Base-by-base conservation (phyloP, 768 basidiomycete genomes). In the Psilocybe tampanensis region DNA sequence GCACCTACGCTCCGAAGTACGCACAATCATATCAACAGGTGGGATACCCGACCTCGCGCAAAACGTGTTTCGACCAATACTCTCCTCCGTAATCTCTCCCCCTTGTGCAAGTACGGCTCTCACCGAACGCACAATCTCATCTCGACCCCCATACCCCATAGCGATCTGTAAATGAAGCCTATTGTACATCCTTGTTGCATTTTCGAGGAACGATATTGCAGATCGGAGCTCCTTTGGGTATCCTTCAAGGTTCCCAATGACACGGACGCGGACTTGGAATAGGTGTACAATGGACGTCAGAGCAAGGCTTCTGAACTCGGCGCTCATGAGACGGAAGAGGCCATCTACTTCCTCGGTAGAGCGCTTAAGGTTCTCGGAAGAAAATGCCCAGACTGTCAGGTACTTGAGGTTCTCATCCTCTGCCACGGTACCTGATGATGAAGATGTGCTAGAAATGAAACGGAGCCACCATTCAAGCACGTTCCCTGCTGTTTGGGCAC, bases 361-460 rank as follows among this genome's bases (percentile, higher is more conserved):
- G 0, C 50, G 50, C 26, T 52, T 52, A 13, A 52, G 24, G 17
- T 52, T 52, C 1, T 53, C 52, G 8, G 52, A n/a, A 3, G 52
- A 53, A 13, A 53, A 53, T n/a, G 52, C 43, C 52, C 52, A 53
- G 13, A 53, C 52, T 2, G 52, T 53, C 13, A 53, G 21, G 26
- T 44, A 44, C 21, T 15, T 23, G 3, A 39, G 6, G 36, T 13
- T 39, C 13, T n/a, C 15, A 13, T 13, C n/a, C 3, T 39, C n/a
- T 8, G 43, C n/a, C 1, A 41, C 24, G 21, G 41, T 21, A 18
- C 51, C 24, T 18, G 6, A 24, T 22, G 22, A 43, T 17, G 29
- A 21, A 17, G 52, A 9, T 5, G 42, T 53, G 29, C 42, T 53
- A 15, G 52, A 42, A 24, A 44, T 53, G 26, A 44, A 44, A 19